A percentile compares a stretch with the other conserved stretches of the same genome.
Evolutionary conservation across 306 rosid genomes (phyloP).

Genomic region (Citrullus amarus): DNA sequence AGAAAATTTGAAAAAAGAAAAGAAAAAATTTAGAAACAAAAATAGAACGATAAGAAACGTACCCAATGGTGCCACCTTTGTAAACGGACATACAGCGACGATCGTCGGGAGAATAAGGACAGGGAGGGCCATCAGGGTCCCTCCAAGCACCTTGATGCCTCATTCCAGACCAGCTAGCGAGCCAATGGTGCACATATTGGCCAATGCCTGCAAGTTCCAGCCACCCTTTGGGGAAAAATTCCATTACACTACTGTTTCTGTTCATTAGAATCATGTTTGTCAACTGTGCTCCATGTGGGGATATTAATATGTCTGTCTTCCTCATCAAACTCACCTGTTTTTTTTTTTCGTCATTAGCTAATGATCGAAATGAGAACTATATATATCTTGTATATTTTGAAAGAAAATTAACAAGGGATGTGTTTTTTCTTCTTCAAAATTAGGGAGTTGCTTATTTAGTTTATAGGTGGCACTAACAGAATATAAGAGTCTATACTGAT

Average conservation of each 20-base stretch:
- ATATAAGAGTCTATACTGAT: no score
- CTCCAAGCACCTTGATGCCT: constrained; percentile 48
- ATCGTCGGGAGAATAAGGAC: constrained; percentile 31
- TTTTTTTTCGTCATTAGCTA: not conserved
- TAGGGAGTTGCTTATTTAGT: no score
- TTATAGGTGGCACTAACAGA: no score
- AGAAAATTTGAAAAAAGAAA: no score
- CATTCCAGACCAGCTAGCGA: constrained; percentile 71
- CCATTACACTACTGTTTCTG: constrained; percentile 63
- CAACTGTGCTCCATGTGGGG: constrained; percentile 61
- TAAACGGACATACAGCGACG: constrained; percentile 47
- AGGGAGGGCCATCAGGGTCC: constrained; percentile 34
- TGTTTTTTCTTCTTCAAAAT: no score
- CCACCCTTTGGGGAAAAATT: constrained; percentile 66
- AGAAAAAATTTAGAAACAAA: no score
- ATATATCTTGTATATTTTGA: not conserved
- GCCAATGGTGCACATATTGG: constrained; percentile 46
- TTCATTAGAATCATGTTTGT: constrained; percentile 59
- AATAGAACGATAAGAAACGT: not conserved
- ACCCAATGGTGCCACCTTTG: constrained; percentile 41
- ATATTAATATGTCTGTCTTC: constrained; percentile 39
- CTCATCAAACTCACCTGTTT: constrained; percentile 52
- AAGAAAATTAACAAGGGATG: not conserved
- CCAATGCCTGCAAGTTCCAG: constrained; percentile 57
- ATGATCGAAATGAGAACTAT: not conserved